Evolutionary conservation across 148 eudicot species (phyloP), one percentile per base, ranked within the genome.

Genomic region (Cornus controversa): DNA sequence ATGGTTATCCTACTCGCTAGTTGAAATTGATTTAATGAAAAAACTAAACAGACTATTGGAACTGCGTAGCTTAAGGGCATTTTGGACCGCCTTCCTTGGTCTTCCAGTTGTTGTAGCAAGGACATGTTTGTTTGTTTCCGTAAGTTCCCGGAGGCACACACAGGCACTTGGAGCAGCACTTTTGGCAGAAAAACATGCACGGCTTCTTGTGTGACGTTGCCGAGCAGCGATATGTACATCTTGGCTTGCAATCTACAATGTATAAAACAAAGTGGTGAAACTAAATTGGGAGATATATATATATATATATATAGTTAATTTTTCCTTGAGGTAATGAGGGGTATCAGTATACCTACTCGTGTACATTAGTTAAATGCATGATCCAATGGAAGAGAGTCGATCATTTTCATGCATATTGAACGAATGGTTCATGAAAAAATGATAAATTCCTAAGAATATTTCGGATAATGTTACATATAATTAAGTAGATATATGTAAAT

Each of bases 201-300:
- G 81, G 81, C 78, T 82, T 82, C 81, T 69, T 82, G 81, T 77
- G 78, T 18, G 81, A 82, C 9, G 84, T 81, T 7, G 77, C 84
- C 50, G 84, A 81, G 74, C 84, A 81, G 22, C 84, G 26, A 50
- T 81, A 77, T 0, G 72, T 50, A 54, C 84, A 81, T 71, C 69
- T 76, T 23, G 83, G 83, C 66, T 45, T 10, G 68, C 83, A 81
- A 71, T 81, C 71, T 69, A 50, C n/a, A 5, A 40, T 40, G 5
- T 9, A 40, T 6, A 40, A 40, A 40, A 6, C 45, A 40, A 40
- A 6, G 8, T 40, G 4, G 45, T 40, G 1, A 6, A 40, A 40
- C 6, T 9, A 40, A 40, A 40, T 40, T 6, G 8, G 4, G 45
- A 40, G 1, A 13, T 14, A 50, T 20, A 13, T 47, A 47, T 9